Evolutionary conservation across 768 basidiomycete species (phyloP), one percentile per base, ranked within the genome.

Genomic region (Rossbeevera mucosa): DNA sequence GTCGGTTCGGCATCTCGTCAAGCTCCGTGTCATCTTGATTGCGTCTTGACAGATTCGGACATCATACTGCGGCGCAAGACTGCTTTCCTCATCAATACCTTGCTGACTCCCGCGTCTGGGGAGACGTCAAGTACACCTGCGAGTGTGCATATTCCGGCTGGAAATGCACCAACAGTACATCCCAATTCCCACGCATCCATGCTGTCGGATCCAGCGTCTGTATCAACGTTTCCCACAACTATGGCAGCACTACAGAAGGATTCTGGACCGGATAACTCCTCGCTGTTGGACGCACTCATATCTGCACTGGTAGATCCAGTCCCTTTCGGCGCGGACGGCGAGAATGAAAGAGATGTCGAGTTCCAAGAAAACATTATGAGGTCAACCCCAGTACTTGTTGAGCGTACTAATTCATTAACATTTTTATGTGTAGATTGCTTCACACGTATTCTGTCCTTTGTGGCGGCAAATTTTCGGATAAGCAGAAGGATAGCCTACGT

Each of bases 61-160:
- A 84, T 90, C 24, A 68, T 71, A 31, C 81, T 94, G 48, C 85
- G 92, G 18, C 78, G 91, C 49, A 94, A 94, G 65, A 75, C 80
- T 0, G 77, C 81, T 4, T 94, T 93, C 71, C 79, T 94, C 16
- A 74, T 94, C 31, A 83, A 81, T 63, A 71, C 81, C 0, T 80
- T 94, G 48, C 78, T 92, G 44, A 72, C 79, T 0, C 86, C 86
- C 2, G 71, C 64, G 22, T 56, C 63, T 14, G 57, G 60, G 14
- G 58, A 54, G 25, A 44, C 20, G 2, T 44, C 13, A 3, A 29
- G 24, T n/a, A 7, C 57, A 5, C 24, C 61, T 9, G 52, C 50
- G 1, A 51, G 51, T 29, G 42, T 64, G 38, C 64, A 65, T 31
- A 48, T 64, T 1, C 59, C 58, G 7, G 59, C 65, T 7, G 20